Percentiles rank a stretch among this genome's conserved stretches.
These are phyloP conservation scores for Parafenestella ontariensis DNA, from an alignment of 2,329 filamentous ascomycete genomes.

Conservation along the genomic window DNA sequence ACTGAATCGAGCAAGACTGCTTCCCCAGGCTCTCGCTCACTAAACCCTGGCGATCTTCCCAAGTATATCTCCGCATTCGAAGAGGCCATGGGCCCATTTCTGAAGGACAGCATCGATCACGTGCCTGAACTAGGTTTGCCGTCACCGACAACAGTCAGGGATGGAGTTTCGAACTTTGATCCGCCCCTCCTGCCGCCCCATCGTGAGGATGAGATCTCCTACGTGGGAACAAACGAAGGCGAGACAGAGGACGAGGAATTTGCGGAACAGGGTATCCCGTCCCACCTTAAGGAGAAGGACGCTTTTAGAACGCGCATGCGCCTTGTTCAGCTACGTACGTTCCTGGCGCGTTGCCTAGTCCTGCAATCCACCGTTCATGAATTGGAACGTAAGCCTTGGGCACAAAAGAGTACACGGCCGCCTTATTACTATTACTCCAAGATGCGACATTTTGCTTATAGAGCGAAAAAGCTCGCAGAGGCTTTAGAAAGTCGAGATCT, in stretches of 20 bases:
- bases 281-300: background rate
- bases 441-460: conserved; percentile 8
- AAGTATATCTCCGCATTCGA: background rate
- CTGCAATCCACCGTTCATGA: conserved; percentile 7
- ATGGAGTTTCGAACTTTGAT: background rate
- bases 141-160: background rate
- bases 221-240: background rate
- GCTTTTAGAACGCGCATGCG: conserved; percentile 2
- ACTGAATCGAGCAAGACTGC: background rate
- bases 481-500: conserved; percentile 12
- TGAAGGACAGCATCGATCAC: background rate
- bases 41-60: background rate
- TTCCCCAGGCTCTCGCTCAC: background rate
- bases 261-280: background rate
- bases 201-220: background rate
- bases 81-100: background rate
- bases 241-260: background rate
- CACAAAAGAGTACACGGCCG: background rate
- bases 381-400: conserved; percentile 3
- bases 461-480: conserved; percentile 15
- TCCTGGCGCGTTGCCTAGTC: conserved; percentile 22
- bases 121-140: background rate
- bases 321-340: conserved; percentile 8
- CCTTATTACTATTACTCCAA: background rate
- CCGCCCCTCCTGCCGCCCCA: background rate